phyloP scores from a whole-genome alignment of 176 grass and related monocot species.

The Bothriochloa decipiens region DNA sequence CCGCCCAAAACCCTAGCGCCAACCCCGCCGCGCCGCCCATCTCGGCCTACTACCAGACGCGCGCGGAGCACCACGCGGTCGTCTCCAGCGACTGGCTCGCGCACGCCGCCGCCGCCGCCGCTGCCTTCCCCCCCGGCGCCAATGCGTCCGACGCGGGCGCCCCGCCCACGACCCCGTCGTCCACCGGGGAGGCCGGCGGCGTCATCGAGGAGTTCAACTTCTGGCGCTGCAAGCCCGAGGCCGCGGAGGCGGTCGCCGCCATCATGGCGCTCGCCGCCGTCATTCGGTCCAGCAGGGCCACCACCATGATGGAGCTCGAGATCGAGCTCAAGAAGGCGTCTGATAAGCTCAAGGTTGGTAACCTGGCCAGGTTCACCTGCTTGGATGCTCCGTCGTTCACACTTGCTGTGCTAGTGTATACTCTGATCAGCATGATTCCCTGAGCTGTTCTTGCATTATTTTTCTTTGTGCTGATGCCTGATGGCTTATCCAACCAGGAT shows the following conservation, averaged over 20 bases:
- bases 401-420: neutral
- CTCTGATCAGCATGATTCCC: neutral
- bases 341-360: constrained; percentile 75
- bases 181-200: constrained; percentile 39
- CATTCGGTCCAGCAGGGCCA: constrained; percentile 86
- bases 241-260: constrained; percentile 89
- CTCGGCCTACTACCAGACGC: constrained; percentile 98
- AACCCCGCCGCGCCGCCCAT: constrained; percentile 33
- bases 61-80: constrained; percentile 84
- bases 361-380: neutral
- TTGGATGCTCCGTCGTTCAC: neutral
- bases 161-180: neutral
- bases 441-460: neutral
- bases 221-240: constrained; percentile 92
- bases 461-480: neutral
- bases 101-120: constrained; percentile 64
- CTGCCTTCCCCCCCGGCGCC: neutral
- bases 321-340: constrained; percentile 98
- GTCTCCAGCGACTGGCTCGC: constrained; percentile 88
- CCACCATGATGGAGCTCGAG: constrained; percentile 99
- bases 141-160: neutral
- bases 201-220: constrained; percentile 97
- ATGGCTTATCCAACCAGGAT: neutral
- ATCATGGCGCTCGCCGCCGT: constrained; percentile 94
- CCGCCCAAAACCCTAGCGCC: constrained; percentile 58